phyloP scores from a whole-genome alignment of 352 stramenopile species.

The Globisporangium cystogenes region DNA sequence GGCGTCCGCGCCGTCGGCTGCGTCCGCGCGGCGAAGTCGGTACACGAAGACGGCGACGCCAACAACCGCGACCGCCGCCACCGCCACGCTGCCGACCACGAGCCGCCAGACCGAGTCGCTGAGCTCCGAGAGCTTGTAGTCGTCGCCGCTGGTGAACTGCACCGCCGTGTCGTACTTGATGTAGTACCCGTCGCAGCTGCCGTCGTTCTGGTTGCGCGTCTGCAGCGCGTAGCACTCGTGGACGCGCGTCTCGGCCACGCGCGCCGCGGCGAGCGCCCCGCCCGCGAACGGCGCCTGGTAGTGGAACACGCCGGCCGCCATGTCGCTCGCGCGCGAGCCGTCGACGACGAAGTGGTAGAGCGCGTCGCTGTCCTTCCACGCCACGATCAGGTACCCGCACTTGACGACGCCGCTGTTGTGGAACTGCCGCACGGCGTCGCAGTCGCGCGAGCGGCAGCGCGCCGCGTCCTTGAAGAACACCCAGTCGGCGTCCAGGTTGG shows the following conservation, averaged over 20 bases:
- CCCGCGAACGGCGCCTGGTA: conserved; percentile 33
- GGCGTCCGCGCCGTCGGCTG: conserved; percentile 22
- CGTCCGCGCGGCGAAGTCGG: conserved; percentile 29
- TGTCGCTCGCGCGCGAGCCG: conserved; percentile 53
- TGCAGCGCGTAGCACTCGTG: conserved; percentile 61
- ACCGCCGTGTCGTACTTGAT: conserved; percentile 56
- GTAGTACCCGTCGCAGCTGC: conserved; percentile 60
- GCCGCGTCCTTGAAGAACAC: conserved; percentile 55
- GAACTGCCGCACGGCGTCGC: conserved; percentile 48
- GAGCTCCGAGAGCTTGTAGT: conserved; percentile 56
- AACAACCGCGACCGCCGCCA: conserved; percentile 34
- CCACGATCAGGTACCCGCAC: conserved; percentile 57
- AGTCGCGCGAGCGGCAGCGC: conserved; percentile 58
- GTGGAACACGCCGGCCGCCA: conserved; percentile 62
- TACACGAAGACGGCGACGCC: conserved; percentile 47
- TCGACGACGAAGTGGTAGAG: conserved; percentile 75
- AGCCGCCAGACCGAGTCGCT: conserved; percentile 39
- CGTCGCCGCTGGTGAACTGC: conserved; percentile 43
- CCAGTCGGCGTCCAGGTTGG: conserved; percentile 62
- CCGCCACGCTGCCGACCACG: conserved; percentile 57
- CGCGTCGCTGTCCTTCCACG: conserved; percentile 53
- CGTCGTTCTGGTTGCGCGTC: conserved; percentile 61
- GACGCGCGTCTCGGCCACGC: conserved; percentile 30
- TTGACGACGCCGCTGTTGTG: conserved; percentile 56
- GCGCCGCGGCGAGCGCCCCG: conserved; percentile 19